Evolutionary conservation across 148 eudicot genomes (phyloP).

Genomic region (Cornus florida): DNA sequence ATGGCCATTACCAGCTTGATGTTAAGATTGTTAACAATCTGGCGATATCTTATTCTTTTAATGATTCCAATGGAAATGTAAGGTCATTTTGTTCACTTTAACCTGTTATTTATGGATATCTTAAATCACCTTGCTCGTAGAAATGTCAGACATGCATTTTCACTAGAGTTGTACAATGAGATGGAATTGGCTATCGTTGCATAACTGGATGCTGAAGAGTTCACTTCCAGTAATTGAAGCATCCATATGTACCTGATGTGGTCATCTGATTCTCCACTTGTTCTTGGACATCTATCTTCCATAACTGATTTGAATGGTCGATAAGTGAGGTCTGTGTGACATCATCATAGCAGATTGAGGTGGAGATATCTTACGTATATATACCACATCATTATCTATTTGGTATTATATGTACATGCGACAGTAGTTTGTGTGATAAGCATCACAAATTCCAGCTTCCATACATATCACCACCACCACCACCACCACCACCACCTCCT

Average conservation of each 20-base stretch:
- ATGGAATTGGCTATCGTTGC: neutral
- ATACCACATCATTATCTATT: too few relatives aligned
- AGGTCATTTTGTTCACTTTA: conserved; percentile 22
- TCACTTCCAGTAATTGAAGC: neutral
- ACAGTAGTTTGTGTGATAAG: neutral
- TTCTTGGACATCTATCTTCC: neutral
- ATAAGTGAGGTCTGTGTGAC: neutral
- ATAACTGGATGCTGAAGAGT: neutral
- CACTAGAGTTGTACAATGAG: neutral
- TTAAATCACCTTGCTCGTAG: neutral
- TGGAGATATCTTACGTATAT: neutral
- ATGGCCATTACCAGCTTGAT: neutral
- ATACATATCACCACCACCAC: too few relatives aligned
- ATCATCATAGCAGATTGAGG: neutral
- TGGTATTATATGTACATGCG: neutral
- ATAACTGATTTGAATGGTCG: neutral
- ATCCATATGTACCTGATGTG: neutral
- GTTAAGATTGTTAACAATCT: conserved; percentile 14
- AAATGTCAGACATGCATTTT: neutral
- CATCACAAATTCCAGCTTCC: neutral
- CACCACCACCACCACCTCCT: too few relatives aligned
- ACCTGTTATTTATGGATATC: neutral
- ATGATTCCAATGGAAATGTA: conserved; percentile 51
- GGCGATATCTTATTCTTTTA: conserved; percentile 14
- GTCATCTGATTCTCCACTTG: neutral